phyloP scores from a whole-genome alignment of 2,329 filamentous ascomycete genomes.

The Thielaviopsis punctulata region DNA sequence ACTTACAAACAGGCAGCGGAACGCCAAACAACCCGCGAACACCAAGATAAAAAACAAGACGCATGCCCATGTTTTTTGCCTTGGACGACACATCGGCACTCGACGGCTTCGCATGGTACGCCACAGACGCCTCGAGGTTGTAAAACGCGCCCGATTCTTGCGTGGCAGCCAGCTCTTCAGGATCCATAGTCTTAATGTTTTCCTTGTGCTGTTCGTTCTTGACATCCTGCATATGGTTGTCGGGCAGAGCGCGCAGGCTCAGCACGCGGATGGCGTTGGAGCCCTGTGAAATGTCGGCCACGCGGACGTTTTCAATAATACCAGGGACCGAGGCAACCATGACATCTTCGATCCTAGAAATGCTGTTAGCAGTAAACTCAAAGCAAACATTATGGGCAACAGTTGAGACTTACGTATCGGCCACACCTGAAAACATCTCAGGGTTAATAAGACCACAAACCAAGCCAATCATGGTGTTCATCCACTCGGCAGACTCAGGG shows the following conservation, averaged over 20 bases:
- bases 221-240: constrained; percentile 62
- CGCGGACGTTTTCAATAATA: constrained; percentile 83
- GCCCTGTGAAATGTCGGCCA: constrained; percentile 88
- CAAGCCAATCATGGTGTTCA: constrained; percentile 74
- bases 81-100: constrained; percentile 56
- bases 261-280: constrained; percentile 79
- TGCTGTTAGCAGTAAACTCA: constrained; percentile 10
- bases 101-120: constrained; percentile 73
- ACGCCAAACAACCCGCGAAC: constrained; percentile 79
- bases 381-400: not conserved
- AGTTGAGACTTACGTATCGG: constrained; percentile 48
- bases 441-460: constrained; percentile 88
- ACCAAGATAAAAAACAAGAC: constrained; percentile 84
- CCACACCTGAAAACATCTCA: constrained; percentile 80
- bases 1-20: constrained; percentile 58
- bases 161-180: constrained; percentile 71
- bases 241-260: constrained; percentile 65
- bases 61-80: constrained; percentile 93
- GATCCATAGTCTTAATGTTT: constrained; percentile 66
- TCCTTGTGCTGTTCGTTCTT: constrained; percentile 66
- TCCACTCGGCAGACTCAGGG: constrained; percentile 87
- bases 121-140: constrained; percentile 78
- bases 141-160: constrained; percentile 87
- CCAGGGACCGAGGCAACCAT: constrained; percentile 92
- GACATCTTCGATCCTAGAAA: constrained; percentile 43